phyloP scores from a whole-genome alignment of 768 basidiomycete genomes.

The Mycena latifolia region DNA sequence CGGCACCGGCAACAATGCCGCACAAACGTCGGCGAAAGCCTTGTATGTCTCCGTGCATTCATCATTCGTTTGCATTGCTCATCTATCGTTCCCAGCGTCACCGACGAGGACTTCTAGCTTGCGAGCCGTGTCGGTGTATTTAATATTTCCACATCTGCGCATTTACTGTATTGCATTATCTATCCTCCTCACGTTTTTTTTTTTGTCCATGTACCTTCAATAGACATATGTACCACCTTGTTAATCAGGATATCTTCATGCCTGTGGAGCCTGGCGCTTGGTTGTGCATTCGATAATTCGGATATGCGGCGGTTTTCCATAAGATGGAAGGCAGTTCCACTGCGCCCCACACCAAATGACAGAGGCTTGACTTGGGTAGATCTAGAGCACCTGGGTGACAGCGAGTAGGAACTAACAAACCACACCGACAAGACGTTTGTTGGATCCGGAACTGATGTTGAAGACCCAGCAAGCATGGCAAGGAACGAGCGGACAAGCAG shows the following conservation, averaged over 20 bases:
- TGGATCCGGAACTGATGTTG: too few relatives aligned
- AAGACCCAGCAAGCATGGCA: background rate
- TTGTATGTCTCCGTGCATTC: slow-evolving; percentile 42
- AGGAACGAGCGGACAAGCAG: slow-evolving; percentile 1
- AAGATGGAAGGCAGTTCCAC: slow-evolving; percentile 24
- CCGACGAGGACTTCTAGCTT: slow-evolving; percentile 52
- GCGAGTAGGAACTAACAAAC: slow-evolving; percentile 16
- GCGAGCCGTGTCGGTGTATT: slow-evolving; percentile 3
- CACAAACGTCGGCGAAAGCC: slow-evolving; percentile 43
- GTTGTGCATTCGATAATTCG: too few relatives aligned
- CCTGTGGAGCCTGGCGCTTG: too few relatives aligned
- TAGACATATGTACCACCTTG: slow-evolving; percentile 15
- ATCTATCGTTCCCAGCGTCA: slow-evolving; percentile 40
- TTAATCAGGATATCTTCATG: too few relatives aligned
- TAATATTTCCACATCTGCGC: slow-evolving; percentile 16
- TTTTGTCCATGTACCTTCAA: slow-evolving; percentile 17
- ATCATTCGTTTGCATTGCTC: background rate
- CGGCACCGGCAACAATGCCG: slow-evolving; percentile 51
- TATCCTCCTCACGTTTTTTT: slow-evolving; percentile 15
- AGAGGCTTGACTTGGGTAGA: too few relatives aligned
- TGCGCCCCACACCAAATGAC: too few relatives aligned
- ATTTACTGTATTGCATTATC: slow-evolving; percentile 32
- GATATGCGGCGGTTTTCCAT: slow-evolving; percentile 30
- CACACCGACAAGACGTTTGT: background rate
- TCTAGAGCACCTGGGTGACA: background rate